Evolutionary conservation across 495 filamentous ascomycete species (phyloP).

Genomic region (Viridothelium virens): DNA sequence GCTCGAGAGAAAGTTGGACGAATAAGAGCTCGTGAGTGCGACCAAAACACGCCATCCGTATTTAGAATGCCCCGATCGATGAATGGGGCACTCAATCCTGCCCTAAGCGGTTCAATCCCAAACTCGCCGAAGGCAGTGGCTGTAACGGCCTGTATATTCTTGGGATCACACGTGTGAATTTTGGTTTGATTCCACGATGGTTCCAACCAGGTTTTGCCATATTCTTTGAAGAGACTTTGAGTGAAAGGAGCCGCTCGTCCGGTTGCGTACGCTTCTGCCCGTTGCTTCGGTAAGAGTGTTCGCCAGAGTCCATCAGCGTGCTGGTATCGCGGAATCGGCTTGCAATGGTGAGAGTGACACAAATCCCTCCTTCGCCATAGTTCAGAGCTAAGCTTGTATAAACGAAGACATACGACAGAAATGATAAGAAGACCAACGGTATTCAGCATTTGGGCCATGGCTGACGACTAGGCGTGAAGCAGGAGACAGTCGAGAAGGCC

Average conservation of each 20-base stretch:
- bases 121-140: background rate
- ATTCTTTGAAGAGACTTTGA: background rate
- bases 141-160: background rate
- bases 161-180: background rate
- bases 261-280: background rate
- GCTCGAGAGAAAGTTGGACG: conserved; percentile 53
- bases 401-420: background rate
- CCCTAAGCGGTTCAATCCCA: background rate
- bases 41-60: conserved; percentile 56
- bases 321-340: background rate
- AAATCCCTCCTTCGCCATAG: background rate
- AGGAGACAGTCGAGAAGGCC: background rate
- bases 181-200: background rate
- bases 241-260: background rate
- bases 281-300: background rate
- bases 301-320: background rate
- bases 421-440: background rate
- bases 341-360: background rate
- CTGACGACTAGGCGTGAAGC: background rate
- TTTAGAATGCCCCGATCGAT: conserved; percentile 55
- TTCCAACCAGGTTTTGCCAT: background rate
- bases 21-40: conserved; percentile 52
- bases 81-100: conserved; percentile 1
- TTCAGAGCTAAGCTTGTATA: background rate
- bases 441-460: background rate